Evolutionary conservation across 2,329 filamentous ascomycete species (phyloP).

Genomic region (Penicillium sp.): DNA sequence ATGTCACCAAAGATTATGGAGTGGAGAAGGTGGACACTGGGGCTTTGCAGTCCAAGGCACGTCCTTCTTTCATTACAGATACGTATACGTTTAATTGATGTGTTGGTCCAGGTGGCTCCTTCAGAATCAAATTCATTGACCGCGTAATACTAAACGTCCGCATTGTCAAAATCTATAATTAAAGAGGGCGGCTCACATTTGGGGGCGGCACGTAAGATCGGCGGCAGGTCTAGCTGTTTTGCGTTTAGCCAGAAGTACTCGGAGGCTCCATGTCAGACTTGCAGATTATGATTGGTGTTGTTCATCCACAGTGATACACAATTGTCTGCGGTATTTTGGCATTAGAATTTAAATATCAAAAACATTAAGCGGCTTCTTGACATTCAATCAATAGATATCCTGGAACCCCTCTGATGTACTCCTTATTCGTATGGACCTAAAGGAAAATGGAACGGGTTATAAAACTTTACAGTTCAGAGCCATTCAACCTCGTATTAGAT

Average conservation of each 20-base stretch:
- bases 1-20: not conserved
- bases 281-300: not conserved
- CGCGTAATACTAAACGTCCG: not conserved
- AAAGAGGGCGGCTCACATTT: not conserved
- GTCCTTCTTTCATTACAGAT: no score
- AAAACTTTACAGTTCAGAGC: no score
- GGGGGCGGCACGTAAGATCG: conserved; percentile 5
- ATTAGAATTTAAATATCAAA: no score
- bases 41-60: not conserved
- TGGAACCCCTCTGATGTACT: not conserved
- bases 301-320: not conserved
- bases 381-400: not conserved
- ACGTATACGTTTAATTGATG: no score
- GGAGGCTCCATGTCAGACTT: not conserved
- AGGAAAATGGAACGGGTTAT: no score
- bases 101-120: not conserved
- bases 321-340: not conserved
- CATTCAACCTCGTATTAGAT: no score
- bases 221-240: conserved; percentile 6
- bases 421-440: no score
- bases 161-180: not conserved
- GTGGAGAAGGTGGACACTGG: not conserved
- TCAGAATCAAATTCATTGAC: not conserved
- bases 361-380: not conserved
- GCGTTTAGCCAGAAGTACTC: not conserved